A percentile compares a stretch with the other conserved stretches of the same genome.
Conservation (phyloP, 2,329 filamentous ascomycete genomes). For the Arthrinium phaeospermum region DNA sequence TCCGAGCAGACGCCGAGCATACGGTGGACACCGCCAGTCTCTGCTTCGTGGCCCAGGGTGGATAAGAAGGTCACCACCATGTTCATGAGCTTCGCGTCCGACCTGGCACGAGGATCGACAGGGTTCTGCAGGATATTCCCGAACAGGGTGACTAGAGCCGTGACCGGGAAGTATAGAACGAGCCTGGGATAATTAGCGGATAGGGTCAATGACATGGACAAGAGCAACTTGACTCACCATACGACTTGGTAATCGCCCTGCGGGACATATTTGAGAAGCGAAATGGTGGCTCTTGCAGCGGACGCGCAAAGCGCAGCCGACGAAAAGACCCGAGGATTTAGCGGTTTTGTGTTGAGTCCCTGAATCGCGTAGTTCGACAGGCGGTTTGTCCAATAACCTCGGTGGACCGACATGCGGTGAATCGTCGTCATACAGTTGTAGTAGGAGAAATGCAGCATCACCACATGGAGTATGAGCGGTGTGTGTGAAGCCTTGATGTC, state of each 20-base stretch:
- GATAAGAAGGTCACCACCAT: conserved; percentile 91
- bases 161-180: conserved; percentile 95
- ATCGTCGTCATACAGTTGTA: conserved; percentile 98
- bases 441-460: conserved; percentile 94
- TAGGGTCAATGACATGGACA: not conserved
- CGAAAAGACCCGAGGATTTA: conserved; percentile 94
- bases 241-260: conserved; percentile 94
- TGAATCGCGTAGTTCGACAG: conserved; percentile 95
- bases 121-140: conserved; percentile 97
- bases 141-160: conserved; percentile 91
- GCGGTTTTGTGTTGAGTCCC: conserved; percentile 84
- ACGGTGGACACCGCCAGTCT: conserved; percentile 87
- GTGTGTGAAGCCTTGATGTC: conserved; percentile 94
- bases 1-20: conserved; percentile 96
- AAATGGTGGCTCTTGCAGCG: conserved; percentile 90
- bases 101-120: conserved; percentile 83
- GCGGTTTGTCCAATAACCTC: conserved; percentile 96
- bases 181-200: conserved; percentile 61
- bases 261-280: conserved; percentile 93
- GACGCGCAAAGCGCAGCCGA: conserved; percentile 92
- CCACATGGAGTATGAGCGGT: conserved; percentile 90
- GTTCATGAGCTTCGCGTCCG: conserved; percentile 90
- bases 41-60: conserved; percentile 86
- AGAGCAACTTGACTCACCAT: conserved; percentile 66
- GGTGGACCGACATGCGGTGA: conserved; percentile 97